These are phyloP conservation scores for Fusarium praegraminearum DNA, from an alignment of 2,329 filamentous ascomycete species.

Conservation along the genomic window DNA sequence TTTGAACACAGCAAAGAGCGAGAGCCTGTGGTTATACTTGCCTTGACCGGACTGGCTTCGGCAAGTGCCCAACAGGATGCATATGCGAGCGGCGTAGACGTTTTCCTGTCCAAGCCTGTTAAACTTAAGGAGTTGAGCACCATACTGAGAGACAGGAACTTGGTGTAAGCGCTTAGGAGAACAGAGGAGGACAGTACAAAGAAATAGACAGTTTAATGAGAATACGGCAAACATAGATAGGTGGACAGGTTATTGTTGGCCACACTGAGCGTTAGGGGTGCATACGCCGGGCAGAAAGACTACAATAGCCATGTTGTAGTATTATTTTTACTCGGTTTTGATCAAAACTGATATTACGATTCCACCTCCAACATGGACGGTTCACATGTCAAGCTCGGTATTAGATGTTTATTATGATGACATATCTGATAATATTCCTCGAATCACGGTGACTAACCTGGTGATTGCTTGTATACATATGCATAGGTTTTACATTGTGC, in stretches of 20 bases:
- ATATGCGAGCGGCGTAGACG: constrained; percentile 63
- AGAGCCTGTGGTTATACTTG: constrained; percentile 61
- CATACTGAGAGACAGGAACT: constrained; percentile 22
- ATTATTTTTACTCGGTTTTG: not conserved
- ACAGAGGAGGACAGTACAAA: not conserved
- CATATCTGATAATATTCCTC: not conserved
- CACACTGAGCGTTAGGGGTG: not conserved
- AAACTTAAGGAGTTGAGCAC: constrained; percentile 55
- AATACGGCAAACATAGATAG: constrained; percentile 8
- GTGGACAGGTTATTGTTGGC: not conserved
- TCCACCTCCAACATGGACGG: not conserved
- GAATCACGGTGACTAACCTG: not conserved
- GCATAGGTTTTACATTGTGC: not conserved
- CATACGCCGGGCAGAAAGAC: not conserved
- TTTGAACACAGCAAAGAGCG: constrained; percentile 59
- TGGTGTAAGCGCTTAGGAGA: constrained; percentile 6
- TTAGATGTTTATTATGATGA: not conserved
- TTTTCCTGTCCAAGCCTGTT: constrained; percentile 67
- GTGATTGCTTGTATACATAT: not conserved
- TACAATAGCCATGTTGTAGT: not conserved
- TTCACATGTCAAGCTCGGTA: not conserved
- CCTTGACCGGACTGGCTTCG: constrained; percentile 65
- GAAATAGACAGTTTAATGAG: not conserved
- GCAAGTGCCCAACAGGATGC: constrained; percentile 64
- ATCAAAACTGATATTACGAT: not conserved